These are phyloP conservation scores for Penicillium oxalicum DNA, from an alignment of 2,329 filamentous ascomycete species.

Conservation along the genomic window DNA sequence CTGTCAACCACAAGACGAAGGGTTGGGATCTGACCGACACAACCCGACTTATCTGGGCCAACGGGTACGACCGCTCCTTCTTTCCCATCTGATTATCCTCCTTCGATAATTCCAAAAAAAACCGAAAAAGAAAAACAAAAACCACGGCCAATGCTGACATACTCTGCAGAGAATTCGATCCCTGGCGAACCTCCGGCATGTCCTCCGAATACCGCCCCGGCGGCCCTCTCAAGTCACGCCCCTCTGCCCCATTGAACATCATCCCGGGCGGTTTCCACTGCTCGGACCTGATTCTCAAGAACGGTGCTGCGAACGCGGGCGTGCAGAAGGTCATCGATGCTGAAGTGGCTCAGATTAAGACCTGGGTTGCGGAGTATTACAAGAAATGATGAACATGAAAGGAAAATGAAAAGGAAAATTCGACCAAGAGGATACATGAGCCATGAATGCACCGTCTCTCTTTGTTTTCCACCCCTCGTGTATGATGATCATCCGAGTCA, in stretches of 20 bases:
- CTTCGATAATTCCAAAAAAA: no score
- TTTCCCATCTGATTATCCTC: background rate
- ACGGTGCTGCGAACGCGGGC: constrained; percentile 44
- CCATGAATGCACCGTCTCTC: no score
- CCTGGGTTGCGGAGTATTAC: constrained; percentile 49
- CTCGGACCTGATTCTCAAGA: constrained; percentile 47
- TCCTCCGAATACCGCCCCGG: constrained; percentile 50
- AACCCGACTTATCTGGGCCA: constrained; percentile 52
- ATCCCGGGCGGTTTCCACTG: constrained; percentile 53
- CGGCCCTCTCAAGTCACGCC: constrained; percentile 47
- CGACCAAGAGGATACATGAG: no score
- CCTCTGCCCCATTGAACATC: constrained; percentile 47
- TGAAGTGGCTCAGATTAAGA: constrained; percentile 46
- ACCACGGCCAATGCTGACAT: background rate
- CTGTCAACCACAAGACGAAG: constrained; percentile 50
- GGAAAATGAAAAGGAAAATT: no score
- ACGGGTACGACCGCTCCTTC: constrained; percentile 37
- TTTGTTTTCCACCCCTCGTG: background rate
- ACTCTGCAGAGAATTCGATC: constrained; percentile 47
- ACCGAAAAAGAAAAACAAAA: no score
- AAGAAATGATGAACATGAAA: background rate
- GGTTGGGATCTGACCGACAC: constrained; percentile 52
- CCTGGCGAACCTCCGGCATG: constrained; percentile 53
- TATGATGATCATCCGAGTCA: constrained; percentile 4
- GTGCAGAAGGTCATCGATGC: constrained; percentile 47